Percentiles rank a stretch among this genome's conserved stretches.
These are phyloP conservation scores for Wickerhamiella brachini DNA, from an alignment of 805 yeast genomes.

Conservation along the genomic window DNA sequence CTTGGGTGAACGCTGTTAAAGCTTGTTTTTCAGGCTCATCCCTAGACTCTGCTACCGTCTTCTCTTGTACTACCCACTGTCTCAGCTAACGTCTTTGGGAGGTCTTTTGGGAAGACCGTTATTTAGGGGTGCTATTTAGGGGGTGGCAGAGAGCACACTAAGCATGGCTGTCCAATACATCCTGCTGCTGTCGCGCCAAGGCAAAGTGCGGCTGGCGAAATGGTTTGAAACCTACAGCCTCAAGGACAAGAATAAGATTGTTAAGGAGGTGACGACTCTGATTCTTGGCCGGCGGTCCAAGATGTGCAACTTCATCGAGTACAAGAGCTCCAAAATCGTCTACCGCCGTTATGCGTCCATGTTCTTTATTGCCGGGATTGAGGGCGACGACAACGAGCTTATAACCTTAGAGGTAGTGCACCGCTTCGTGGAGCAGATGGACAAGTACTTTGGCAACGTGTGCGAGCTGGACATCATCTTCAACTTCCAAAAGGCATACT, in stretches of 20 bases:
- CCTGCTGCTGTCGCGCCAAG: constrained; percentile 80
- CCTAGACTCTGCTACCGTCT: no score
- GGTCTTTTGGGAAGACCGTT: no score
- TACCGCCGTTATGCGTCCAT: constrained; percentile 89
- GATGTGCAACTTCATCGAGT: constrained; percentile 91
- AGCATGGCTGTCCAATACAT: constrained; percentile 66
- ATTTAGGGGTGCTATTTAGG: no score
- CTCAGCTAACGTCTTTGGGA: no score
- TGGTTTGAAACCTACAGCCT: constrained; percentile 83
- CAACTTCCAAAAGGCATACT: constrained; percentile 88
- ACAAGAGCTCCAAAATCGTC: constrained; percentile 69
- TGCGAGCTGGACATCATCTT: constrained; percentile 94
- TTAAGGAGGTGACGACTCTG: constrained; percentile 73
- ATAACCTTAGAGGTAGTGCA: constrained; percentile 77
- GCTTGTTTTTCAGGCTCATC: no score
- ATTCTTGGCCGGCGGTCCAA: constrained; percentile 76
- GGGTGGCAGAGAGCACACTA: background rate
- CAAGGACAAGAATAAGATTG: constrained; percentile 72
- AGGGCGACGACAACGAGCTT: constrained; percentile 72
- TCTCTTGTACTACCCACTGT: no score
- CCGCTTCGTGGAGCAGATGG: constrained; percentile 93
- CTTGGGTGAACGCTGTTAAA: no score
- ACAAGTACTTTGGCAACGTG: constrained; percentile 85
- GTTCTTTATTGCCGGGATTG: constrained; percentile 80
- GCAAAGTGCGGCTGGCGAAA: constrained; percentile 81